These are phyloP conservation scores for Phylloboletellus chloephorus DNA, from an alignment of 1,284 basidiomycete genomes.

Conservation along the genomic window DNA sequence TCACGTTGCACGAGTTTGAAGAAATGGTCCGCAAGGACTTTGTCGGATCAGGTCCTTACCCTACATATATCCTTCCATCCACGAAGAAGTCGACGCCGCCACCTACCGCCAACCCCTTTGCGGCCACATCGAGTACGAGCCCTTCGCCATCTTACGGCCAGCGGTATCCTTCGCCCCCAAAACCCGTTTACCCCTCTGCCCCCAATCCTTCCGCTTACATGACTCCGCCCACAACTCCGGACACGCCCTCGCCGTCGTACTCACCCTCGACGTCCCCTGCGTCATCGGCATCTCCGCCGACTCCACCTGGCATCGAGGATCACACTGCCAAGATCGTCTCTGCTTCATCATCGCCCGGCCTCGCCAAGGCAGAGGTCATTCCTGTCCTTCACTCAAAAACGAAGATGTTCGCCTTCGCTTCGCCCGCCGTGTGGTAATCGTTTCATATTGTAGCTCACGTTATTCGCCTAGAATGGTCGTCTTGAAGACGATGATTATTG, in stretches of 20 bases:
- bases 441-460: slow-evolving; percentile 16
- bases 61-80: slow-evolving; percentile 53
- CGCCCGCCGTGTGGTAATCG: slow-evolving; percentile 43
- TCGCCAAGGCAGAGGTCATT: slow-evolving; percentile 30
- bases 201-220: slow-evolving; percentile 23
- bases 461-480: slow-evolving; percentile 27
- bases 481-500: slow-evolving; percentile 30
- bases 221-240: slow-evolving; percentile 39
- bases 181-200: slow-evolving; percentile 25
- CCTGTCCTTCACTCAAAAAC: slow-evolving; percentile 31
- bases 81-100: slow-evolving; percentile 49
- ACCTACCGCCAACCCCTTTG: slow-evolving; percentile 47
- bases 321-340: slow-evolving; percentile 43
- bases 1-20: slow-evolving; percentile 63
- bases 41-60: slow-evolving; percentile 48
- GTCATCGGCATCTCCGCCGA: slow-evolving; percentile 50
- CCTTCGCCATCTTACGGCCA: slow-evolving; percentile 47
- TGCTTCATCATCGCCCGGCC: slow-evolving; percentile 35
- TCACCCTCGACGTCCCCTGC: slow-evolving; percentile 50
- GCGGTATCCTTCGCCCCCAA: slow-evolving; percentile 39
- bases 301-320: slow-evolving; percentile 46
- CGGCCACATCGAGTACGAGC: slow-evolving; percentile 43
- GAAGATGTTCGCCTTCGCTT: slow-evolving; percentile 47
- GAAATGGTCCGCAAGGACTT: slow-evolving; percentile 59
- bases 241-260: slow-evolving; percentile 45